Evolutionary conservation across 2,329 filamentous ascomycete genomes (phyloP).

Genomic region (Neodidymelliopsis sp.): DNA sequence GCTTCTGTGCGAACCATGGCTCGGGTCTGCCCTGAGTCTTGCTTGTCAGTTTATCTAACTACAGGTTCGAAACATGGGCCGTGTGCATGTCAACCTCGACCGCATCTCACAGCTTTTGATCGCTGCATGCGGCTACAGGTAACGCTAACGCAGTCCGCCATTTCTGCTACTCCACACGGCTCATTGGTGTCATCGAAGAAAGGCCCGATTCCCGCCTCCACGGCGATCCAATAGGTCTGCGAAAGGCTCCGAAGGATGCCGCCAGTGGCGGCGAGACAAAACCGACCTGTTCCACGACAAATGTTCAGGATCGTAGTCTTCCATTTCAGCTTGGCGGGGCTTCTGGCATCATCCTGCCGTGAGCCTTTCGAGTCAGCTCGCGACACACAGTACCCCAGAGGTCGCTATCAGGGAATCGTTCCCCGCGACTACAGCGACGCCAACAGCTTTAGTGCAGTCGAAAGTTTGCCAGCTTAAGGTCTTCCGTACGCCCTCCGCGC

Average conservation of each 20-base stretch:
- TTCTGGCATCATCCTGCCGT: not conserved
- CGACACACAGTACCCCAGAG: conserved; percentile 6
- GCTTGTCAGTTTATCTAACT: not conserved
- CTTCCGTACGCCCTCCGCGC: not conserved
- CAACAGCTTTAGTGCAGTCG: not conserved
- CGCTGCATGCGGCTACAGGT: conserved; percentile 3
- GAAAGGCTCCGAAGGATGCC: conserved; percentile 4
- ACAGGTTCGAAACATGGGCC: not conserved
- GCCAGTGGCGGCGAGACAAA: conserved; percentile 4
- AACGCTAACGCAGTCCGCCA: conserved; percentile 3
- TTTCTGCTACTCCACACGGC: conserved; percentile 5
- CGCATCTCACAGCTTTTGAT: not conserved
- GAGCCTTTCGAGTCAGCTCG: conserved; percentile 8
- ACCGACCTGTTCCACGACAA: conserved; percentile 3
- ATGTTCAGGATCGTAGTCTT: not conserved
- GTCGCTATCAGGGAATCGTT: conserved; percentile 1
- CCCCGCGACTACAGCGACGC: conserved; percentile 8
- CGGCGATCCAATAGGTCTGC: conserved; percentile 4
- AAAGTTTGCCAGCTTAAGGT: not conserved
- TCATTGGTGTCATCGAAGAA: conserved; percentile 9
- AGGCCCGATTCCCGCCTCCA: conserved; percentile 9
- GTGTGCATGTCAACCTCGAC: not conserved
- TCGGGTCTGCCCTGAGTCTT: not conserved
- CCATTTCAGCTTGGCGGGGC: conserved; percentile 3
- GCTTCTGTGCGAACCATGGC: conserved; percentile 6